Percentiles rank a stretch among this genome's conserved stretches.
These are phyloP conservation scores for Acanthamoeba sp. DNA, from an alignment of 208 protist genomes.

Conservation along the genomic window DNA sequence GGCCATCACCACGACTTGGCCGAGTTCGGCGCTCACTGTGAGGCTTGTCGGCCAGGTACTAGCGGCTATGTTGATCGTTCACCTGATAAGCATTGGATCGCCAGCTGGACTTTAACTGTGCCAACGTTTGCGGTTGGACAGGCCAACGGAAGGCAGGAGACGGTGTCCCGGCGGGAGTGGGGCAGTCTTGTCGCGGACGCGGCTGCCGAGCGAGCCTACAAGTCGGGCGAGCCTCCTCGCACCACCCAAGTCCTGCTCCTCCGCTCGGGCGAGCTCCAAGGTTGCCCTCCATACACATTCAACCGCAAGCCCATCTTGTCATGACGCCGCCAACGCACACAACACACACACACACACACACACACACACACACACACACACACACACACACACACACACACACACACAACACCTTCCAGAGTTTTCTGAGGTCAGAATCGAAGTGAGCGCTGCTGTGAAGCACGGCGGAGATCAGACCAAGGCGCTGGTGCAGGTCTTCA, in stretches of 20 bases:
- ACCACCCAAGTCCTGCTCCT: constrained; percentile 22
- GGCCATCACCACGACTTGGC: not conserved
- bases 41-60: not conserved
- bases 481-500: constrained; percentile 6
- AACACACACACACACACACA: not conserved
- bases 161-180: not conserved
- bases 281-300: not conserved
- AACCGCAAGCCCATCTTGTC: not conserved
- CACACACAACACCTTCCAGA: not conserved
- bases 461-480: not conserved
- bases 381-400: not conserved
- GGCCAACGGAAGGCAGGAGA: not conserved
- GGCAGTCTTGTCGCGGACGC: not conserved
- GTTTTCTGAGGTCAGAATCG: not conserved
- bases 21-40: not conserved
- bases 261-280: not conserved
- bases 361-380: not conserved
- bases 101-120: no score
- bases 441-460: not conserved
- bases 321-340: not conserved
- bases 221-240: not conserved
- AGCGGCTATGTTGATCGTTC: no score
- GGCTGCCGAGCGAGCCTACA: not conserved
- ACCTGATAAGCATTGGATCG: not conserved
- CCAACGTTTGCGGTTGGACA: not conserved